phyloP scores from a whole-genome alignment of 2,329 filamentous ascomycete genomes.

The Colletotrichum sp. region DNA sequence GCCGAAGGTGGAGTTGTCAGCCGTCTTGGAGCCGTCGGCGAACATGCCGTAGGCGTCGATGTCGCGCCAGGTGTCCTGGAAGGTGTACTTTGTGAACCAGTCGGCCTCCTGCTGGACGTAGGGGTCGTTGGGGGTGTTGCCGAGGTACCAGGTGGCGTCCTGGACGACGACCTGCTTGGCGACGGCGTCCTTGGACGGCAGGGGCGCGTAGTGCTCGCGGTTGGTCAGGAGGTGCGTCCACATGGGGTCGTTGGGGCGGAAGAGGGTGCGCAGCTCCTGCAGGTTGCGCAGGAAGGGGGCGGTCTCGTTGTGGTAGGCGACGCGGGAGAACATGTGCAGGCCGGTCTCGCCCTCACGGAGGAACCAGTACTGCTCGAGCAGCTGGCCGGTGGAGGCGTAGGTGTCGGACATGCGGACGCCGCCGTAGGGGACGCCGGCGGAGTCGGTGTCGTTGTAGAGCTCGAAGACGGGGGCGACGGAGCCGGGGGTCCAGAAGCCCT shows the following conservation, averaged over 20 bases:
- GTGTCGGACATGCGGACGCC: constrained; percentile 62
- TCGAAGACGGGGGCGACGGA: constrained; percentile 51
- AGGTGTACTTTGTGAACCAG: constrained; percentile 70
- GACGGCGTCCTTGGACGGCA: constrained; percentile 49
- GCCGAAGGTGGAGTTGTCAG: constrained; percentile 56
- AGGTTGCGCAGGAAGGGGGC: constrained; percentile 59
- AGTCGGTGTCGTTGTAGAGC: constrained; percentile 57
- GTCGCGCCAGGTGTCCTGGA: constrained; percentile 58
- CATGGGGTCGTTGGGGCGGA: constrained; percentile 59
- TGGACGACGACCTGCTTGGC: constrained; percentile 54
- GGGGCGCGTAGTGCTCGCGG: constrained; percentile 53
- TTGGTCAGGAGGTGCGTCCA: constrained; percentile 66
- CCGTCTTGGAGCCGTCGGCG: constrained; percentile 38
- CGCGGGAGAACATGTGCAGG: constrained; percentile 60
- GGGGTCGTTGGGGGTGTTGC: constrained; percentile 53
- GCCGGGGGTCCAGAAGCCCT: constrained; percentile 61
- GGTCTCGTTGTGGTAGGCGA: constrained; percentile 60
- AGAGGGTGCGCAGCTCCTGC: constrained; percentile 63
- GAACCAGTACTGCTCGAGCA: constrained; percentile 68
- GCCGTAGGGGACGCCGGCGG: constrained; percentile 52
- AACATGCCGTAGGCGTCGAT: constrained; percentile 58
- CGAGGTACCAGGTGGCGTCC: constrained; percentile 66
- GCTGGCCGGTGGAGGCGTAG: constrained; percentile 59
- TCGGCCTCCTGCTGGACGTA: constrained; percentile 59
- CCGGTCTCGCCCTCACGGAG: constrained; percentile 65